Base-by-base conservation (phyloP, 2,329 filamentous ascomycete genomes). In the Didymella lethalis region DNA sequence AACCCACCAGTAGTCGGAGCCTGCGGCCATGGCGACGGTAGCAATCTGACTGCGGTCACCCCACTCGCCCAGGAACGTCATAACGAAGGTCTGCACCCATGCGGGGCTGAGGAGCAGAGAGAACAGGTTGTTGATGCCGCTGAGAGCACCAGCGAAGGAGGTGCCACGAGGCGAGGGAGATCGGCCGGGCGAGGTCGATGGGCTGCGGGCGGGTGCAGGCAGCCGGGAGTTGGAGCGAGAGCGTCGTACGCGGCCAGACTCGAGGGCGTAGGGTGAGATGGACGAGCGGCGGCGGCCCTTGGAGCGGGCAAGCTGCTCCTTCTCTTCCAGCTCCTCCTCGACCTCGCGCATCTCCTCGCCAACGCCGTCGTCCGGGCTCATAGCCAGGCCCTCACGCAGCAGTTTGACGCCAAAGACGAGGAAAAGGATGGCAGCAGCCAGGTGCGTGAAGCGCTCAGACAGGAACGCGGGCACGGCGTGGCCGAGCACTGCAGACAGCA, bases 31-130 rank as follows among this genome's bases (percentile, higher is more conserved):
- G 53, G 95, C 95, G 74, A 99, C 96, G 0, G 95, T 99, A 23
- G 95, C 95, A 71, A 99, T 98, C 80, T 99, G 95, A 75, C 92
- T 96, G 67, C 95, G 88, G 73, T 99, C 95, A 57, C 95, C 95
- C 95, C 95, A 99, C 78, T 99, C 95, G 40, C 95, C 95, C 29
- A 99, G 81, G 80, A 99, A 99, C 2, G 95, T 99, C 95, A 99
- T 99, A 69, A 96, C 87, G 75, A 99, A 99, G 0, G 95, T 99
- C 79, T 98, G 94, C 14, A 99, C 95, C 95, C 95, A 99, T 0
- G 93, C 95, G 1, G 95, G 95, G 77, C 92, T 97, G 38, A 99
- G 84, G 4, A 99, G 85, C 7, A 99, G 83, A 11, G 91, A 93
- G 63, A 93, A 87, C 4, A 99, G 86, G 70, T 99, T 99, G 76